Evolutionary conservation across 1,284 basidiomycete species (phyloP).

Genomic region (Ganoderma lingzhi): DNA sequence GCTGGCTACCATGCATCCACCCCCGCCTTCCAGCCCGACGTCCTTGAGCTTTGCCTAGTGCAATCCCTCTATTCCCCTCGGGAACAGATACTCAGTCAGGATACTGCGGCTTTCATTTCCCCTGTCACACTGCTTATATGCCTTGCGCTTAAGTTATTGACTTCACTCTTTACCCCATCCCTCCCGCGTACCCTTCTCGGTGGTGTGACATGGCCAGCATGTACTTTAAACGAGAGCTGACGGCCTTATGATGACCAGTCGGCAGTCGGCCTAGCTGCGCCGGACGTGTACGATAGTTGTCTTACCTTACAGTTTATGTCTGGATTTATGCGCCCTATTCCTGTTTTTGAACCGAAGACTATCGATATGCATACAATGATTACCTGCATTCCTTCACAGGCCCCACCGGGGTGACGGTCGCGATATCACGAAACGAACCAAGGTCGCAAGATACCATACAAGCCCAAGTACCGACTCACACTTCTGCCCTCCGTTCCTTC

Average conservation of each 20-base stretch:
- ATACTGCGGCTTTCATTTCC: constrained; percentile 5
- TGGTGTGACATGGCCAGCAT: constrained; percentile 1
- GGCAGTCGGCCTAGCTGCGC: constrained; percentile 2
- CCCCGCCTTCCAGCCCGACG: neutral
- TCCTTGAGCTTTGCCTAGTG: neutral
- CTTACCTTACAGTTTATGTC: neutral
- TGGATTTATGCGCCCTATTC: neutral
- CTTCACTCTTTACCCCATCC: constrained; percentile 17
- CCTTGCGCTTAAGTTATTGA: constrained; percentile 31
- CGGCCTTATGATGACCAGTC: neutral
- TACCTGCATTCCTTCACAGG: neutral
- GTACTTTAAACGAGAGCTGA: constrained; percentile 9
- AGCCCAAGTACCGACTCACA: neutral
- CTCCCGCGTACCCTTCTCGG: neutral
- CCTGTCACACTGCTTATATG: constrained; percentile 8
- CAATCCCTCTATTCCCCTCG: neutral
- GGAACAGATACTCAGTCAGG: neutral
- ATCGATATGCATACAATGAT: neutral
- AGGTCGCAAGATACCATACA: neutral
- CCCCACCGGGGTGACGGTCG: neutral
- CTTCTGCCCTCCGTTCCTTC: neutral
- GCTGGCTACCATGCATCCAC: neutral
- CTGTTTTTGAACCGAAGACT: neutral
- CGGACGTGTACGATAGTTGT: constrained; percentile 14
- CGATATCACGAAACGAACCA: constrained; percentile 10